Evolutionary conservation across 257 asterid genomes (phyloP).

Genomic region (Cordia subcordata): DNA sequence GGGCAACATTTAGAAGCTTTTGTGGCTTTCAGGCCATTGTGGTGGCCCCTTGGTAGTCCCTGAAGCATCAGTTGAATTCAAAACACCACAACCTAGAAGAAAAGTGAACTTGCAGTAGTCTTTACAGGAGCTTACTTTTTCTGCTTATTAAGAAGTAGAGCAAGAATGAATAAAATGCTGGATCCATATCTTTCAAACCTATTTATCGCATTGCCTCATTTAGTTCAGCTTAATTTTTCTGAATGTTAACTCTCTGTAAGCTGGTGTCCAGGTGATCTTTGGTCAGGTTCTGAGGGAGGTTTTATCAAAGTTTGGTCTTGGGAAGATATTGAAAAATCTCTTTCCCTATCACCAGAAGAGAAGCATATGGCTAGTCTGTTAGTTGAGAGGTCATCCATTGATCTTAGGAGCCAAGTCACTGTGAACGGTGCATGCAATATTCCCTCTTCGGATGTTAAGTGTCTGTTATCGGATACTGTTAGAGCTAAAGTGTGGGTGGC

Average conservation of each 20-base stretch:
- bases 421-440: constrained; percentile 78
- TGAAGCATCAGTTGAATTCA: too few species aligned
- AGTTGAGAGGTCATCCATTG: constrained; percentile 69
- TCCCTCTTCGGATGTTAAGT: constrained; percentile 82
- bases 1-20: too few species aligned
- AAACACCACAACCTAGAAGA: too few species aligned
- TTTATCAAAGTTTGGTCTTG: constrained; percentile 77
- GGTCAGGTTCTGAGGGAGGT: constrained; percentile 94
- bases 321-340: constrained; percentile 81
- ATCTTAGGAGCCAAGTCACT: constrained; percentile 83
- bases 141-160: too few species aligned
- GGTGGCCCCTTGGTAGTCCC: too few species aligned
- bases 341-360: constrained; percentile 71
- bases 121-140: too few species aligned
- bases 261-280: constrained; percentile 66
- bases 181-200: not conserved
- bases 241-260: constrained; percentile 8
- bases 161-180: too few species aligned
- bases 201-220: too few species aligned
- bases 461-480: constrained; percentile 53
- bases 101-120: too few species aligned
- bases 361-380: constrained; percentile 81
- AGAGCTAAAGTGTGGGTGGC: constrained; percentile 87
- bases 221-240: constrained; percentile 3
- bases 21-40: too few species aligned